Conservation (phyloP, 345 rosid species). For the Trapa incisa region DNA sequence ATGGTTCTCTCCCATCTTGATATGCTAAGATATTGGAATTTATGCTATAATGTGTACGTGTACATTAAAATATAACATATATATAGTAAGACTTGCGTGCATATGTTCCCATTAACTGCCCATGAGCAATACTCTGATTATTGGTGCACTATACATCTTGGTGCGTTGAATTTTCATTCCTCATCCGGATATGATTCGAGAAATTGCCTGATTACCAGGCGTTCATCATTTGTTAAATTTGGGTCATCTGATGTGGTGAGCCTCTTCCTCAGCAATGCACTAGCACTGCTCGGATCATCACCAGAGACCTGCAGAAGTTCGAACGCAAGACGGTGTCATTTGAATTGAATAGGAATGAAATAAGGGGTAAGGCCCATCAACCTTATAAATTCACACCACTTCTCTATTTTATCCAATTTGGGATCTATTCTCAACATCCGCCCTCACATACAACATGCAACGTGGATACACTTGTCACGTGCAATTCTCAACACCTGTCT, state of each 20-base stretch:
- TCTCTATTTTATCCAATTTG: too few relatives aligned
- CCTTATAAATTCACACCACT: too few relatives aligned
- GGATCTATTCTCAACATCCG: too few relatives aligned
- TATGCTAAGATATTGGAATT: too few relatives aligned
- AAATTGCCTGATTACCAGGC: slow-evolving; percentile 37
- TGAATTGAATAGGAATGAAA: not conserved
- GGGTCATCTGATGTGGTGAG: slow-evolving; percentile 40
- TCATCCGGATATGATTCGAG: slow-evolving; percentile 45
- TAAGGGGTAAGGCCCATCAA: too few relatives aligned
- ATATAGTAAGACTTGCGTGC: not conserved
- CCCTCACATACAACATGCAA: too few relatives aligned
- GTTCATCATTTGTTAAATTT: slow-evolving; percentile 44
- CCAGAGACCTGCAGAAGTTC: slow-evolving; percentile 31
- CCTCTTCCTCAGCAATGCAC: slow-evolving; percentile 36
- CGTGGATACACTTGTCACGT: too few relatives aligned
- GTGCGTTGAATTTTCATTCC: slow-evolving; percentile 12
- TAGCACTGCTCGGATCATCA: slow-evolving; percentile 27
- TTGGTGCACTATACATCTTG: not conserved
- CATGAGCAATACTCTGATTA: not conserved
- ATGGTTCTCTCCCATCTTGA: not conserved
- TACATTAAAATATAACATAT: not conserved
- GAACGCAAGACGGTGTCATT: not conserved
- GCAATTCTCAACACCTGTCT: too few relatives aligned
- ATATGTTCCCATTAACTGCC: not conserved
- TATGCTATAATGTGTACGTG: too few relatives aligned